Conservation (phyloP, 148 eudicot species). For the Rhododendron ovatum region DNA sequence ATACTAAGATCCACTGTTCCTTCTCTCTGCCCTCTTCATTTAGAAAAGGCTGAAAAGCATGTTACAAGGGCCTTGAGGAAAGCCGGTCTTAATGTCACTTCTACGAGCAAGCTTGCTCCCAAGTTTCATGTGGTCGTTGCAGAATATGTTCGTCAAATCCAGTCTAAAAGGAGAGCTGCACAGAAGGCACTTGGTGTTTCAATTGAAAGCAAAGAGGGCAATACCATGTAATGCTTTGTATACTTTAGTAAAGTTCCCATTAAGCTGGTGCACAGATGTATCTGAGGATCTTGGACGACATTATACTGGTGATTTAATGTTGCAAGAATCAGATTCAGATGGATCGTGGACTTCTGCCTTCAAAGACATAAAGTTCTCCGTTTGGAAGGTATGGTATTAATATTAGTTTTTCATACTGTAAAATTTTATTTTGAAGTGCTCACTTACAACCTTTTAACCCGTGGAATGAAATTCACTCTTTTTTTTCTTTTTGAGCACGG, state of each 20-base stretch:
- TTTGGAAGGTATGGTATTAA: constrained; percentile 5
- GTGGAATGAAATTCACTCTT: background rate
- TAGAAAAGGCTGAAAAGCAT: constrained; percentile 29
- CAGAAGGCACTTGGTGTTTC: constrained; percentile 7
- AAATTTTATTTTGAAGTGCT: background rate
- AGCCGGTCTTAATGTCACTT: constrained; percentile 43
- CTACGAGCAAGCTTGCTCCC: constrained; percentile 40
- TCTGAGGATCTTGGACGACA: background rate
- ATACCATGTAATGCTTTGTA: background rate
- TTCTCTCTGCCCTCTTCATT: constrained; percentile 42
- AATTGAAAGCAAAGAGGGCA: background rate
- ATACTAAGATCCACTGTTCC: constrained; percentile 49
- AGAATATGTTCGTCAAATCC: constrained; percentile 54
- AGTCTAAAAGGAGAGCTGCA: constrained; percentile 43
- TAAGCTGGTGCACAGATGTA: background rate
- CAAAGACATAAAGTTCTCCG: background rate
- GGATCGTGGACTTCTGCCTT: background rate
- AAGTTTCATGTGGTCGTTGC: constrained; percentile 53
- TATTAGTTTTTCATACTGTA: background rate
- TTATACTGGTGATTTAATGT: background rate
- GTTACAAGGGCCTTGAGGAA: constrained; percentile 39
- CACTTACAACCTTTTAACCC: background rate
- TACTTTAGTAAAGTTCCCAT: background rate
- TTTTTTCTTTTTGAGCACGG: background rate
- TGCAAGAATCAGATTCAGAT: background rate